These are phyloP conservation scores for Daedaleopsis sinensis DNA, from an alignment of 768 basidiomycete genomes.

Conservation along the genomic window DNA sequence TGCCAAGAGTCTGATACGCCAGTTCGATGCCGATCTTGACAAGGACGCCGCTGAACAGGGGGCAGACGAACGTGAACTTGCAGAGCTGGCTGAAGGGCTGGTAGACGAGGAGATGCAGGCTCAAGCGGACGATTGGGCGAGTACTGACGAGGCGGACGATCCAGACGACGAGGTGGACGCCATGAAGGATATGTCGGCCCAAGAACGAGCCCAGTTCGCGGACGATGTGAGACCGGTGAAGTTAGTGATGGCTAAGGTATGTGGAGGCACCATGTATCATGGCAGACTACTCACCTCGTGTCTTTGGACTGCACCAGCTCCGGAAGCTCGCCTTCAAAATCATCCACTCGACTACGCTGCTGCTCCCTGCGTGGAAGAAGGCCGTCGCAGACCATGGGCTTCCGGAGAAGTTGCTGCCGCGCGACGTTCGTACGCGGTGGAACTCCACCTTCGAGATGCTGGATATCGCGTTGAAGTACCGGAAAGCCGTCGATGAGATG, in stretches of 20 bases:
- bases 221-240: neutral
- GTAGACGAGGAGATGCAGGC: neutral
- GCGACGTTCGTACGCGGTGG: slow-evolving; percentile 37
- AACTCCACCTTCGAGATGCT: slow-evolving; percentile 43
- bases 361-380: slow-evolving; percentile 35
- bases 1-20: slow-evolving; percentile 34
- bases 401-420: slow-evolving; percentile 32
- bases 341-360: slow-evolving; percentile 31
- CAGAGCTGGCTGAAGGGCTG: neutral
- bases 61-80: neutral
- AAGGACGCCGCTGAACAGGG: neutral
- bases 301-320: neutral
- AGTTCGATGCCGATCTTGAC: slow-evolving; percentile 37
- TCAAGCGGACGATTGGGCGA: neutral
- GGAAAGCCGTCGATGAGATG: slow-evolving; percentile 27
- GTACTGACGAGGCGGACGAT: neutral
- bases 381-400: slow-evolving; percentile 20
- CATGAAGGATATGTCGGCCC: neutral
- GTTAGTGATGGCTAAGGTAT: neutral
- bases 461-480: slow-evolving; percentile 30
- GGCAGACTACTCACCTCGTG: slow-evolving; percentile 6
- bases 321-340: slow-evolving; percentile 24
- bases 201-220: neutral
- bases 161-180: neutral
- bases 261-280: neutral